Conservation (phyloP, 495 filamentous ascomycete species). For the Cetradonia linearis region DNA sequence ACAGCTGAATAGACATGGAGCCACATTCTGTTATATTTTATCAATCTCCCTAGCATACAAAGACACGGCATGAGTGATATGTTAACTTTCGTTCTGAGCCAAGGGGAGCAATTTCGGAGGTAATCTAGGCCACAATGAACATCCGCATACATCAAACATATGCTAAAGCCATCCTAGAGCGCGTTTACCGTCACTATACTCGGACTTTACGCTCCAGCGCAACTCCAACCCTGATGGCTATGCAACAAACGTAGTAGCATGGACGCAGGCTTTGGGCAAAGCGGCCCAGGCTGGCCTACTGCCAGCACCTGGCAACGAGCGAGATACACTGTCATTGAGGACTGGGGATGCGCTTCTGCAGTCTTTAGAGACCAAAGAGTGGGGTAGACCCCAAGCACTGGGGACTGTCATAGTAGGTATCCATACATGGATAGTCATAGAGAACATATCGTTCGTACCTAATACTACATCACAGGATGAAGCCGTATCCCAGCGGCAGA, state of each 20-base stretch:
- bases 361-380: constrained; percentile 65
- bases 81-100: constrained; percentile 47
- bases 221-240: constrained; percentile 87
- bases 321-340: constrained; percentile 50
- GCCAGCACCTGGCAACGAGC: constrained; percentile 31
- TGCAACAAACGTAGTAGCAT: constrained; percentile 71
- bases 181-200: constrained; percentile 86
- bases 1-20: neutral
- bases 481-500: constrained; percentile 52
- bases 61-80: constrained; percentile 44
- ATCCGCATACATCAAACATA: neutral
- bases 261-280: constrained; percentile 61
- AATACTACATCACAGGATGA: constrained; percentile 42
- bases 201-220: constrained; percentile 72
- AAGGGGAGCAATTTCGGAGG: constrained; percentile 59
- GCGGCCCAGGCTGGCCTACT: constrained; percentile 59
- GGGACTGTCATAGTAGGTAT: constrained; percentile 59
- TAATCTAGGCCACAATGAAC: constrained; percentile 21
- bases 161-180: constrained; percentile 38
- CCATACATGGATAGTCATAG: neutral
- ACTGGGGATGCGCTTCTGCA: constrained; percentile 59
- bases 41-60: neutral
- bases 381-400: constrained; percentile 73
- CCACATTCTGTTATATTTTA: neutral
- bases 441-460: neutral